phyloP scores from a whole-genome alignment of 768 basidiomycete species.

The Hortiboletus flavorubellus region DNA sequence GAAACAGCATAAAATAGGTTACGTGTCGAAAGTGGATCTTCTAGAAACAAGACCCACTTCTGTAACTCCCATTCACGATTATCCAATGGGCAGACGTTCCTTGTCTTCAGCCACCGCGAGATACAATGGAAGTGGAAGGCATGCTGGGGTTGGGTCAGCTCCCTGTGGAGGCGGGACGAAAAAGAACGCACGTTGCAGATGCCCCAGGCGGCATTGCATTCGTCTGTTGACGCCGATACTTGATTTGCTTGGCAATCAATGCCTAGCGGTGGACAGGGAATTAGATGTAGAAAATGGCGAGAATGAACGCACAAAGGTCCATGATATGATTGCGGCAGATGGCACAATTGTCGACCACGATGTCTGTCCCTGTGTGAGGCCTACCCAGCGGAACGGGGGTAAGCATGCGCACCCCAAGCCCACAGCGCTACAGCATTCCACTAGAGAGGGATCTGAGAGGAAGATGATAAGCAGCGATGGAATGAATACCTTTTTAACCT shows the following conservation, averaged over 20 bases:
- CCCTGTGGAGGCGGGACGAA: background rate
- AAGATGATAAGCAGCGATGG: background rate
- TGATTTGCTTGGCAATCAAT: constrained; percentile 99
- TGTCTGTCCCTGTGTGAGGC: constrained; percentile 53
- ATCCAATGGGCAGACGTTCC: constrained; percentile 92
- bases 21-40: background rate
- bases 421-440: constrained; percentile 99
- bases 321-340: constrained; percentile 99
- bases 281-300: background rate
- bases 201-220: constrained; percentile 98
- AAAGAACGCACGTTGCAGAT: constrained; percentile 78
- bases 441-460: constrained; percentile 38
- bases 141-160: constrained; percentile 51
- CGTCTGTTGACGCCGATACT: constrained; percentile 93
- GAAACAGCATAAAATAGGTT: background rate
- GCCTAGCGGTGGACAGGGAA: constrained; percentile 47
- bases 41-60: constrained; percentile 57
- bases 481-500: constrained; percentile 90
- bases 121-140: constrained; percentile 99
- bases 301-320: constrained; percentile 82
- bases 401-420: constrained; percentile 81
- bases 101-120: constrained; percentile 97
- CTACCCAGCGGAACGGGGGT: background rate
- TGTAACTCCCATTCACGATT: constrained; percentile 97
- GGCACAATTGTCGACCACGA: constrained; percentile 98